phyloP scores from a whole-genome alignment of 345 rosid species.

The Heritiera fomes region DNA sequence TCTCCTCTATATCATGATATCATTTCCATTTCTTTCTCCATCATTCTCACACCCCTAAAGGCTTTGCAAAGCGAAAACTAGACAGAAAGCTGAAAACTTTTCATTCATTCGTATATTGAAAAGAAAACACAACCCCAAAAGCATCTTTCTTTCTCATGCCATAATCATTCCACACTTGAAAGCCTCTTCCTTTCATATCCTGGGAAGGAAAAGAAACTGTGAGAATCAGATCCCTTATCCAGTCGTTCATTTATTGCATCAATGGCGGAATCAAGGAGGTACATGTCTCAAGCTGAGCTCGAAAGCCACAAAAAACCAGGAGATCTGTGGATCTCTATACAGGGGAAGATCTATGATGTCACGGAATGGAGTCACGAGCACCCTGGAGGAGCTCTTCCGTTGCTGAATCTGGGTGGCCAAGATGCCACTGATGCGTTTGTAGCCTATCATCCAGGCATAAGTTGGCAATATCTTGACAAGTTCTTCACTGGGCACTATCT shows the following conservation, averaged over 20 bases:
- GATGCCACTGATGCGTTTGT: slow-evolving; percentile 58
- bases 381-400: slow-evolving; percentile 48
- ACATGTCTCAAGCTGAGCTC: slow-evolving; percentile 42
- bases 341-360: slow-evolving; percentile 56
- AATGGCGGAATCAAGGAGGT: slow-evolving; percentile 43
- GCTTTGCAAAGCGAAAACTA: background rate
- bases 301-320: slow-evolving; percentile 37
- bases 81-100: background rate
- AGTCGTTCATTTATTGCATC: slow-evolving; percentile 7
- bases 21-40: background rate
- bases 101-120: background rate
- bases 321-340: slow-evolving; percentile 61
- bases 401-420: slow-evolving; percentile 50
- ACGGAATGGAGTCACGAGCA: slow-evolving; percentile 45
- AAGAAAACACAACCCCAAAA: background rate
- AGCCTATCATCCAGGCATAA: slow-evolving; percentile 51
- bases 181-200: background rate
- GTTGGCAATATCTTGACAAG: slow-evolving; percentile 49
- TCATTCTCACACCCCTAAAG: background rate
- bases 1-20: background rate
- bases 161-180: slow-evolving; percentile 9
- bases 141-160: background rate
- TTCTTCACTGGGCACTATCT: slow-evolving; percentile 55
- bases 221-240: slow-evolving; percentile 14
- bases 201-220: background rate